These are phyloP conservation scores for Scedosporium apiospermum DNA, from an alignment of 2,329 filamentous ascomycete genomes.

Conservation along the genomic window DNA sequence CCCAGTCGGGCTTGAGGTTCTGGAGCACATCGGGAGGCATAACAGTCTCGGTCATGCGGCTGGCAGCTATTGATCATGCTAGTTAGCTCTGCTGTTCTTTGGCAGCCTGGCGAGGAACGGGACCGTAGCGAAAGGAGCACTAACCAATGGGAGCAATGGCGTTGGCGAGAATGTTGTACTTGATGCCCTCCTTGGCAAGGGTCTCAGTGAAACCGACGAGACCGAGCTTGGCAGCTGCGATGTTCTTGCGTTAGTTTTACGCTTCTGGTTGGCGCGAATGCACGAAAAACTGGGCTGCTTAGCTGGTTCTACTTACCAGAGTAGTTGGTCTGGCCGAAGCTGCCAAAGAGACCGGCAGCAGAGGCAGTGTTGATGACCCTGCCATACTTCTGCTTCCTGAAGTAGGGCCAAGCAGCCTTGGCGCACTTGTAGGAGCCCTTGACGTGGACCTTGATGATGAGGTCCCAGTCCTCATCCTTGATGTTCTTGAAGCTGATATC, in stretches of 20 bases:
- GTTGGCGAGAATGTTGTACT: constrained; percentile 96
- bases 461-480: constrained; percentile 93
- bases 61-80: constrained; percentile 51
- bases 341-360: constrained; percentile 91
- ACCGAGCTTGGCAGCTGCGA: constrained; percentile 74
- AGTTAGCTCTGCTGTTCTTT: background rate
- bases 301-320: constrained; percentile 45
- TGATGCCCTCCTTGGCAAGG: constrained; percentile 89
- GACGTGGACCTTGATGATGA: constrained; percentile 87
- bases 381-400: constrained; percentile 98
- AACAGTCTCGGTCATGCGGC: constrained; percentile 88
- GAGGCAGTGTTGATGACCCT: constrained; percentile 94
- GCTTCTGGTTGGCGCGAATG: background rate
- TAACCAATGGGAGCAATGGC: constrained; percentile 77
- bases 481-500: constrained; percentile 99
- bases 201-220: constrained; percentile 98
- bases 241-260: background rate
- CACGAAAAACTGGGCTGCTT: background rate
- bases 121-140: constrained; percentile 8
- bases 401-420: constrained; percentile 90
- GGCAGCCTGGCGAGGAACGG: background rate
- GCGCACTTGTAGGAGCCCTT: constrained; percentile 93
- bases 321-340: constrained; percentile 94
- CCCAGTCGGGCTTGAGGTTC: constrained; percentile 83
- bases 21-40: constrained; percentile 91